Evolutionary conservation across 2,329 filamentous ascomycete genomes (phyloP).

Genomic region (Diaporthe batatas): DNA sequence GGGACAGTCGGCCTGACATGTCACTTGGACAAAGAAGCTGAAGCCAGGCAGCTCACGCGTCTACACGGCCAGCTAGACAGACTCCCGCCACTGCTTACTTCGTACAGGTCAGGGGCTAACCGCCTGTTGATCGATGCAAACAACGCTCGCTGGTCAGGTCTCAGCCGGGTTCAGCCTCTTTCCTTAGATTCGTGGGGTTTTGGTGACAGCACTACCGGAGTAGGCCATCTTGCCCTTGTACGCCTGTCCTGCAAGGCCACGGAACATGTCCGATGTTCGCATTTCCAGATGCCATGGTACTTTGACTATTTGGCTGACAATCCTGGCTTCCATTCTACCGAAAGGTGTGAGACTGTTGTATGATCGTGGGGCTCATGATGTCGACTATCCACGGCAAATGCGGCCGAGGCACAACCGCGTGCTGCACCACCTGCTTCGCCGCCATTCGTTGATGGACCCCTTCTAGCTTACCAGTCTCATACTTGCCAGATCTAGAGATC

Average conservation of each 20-base stretch:
- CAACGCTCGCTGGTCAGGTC: not conserved
- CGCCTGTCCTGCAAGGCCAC: not conserved
- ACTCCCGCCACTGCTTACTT: not conserved
- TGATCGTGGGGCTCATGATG: not conserved
- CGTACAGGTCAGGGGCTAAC: not conserved
- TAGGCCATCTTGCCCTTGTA: not conserved
- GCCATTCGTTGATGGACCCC: not conserved
- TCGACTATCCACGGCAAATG: not conserved
- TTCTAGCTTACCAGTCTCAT: not conserved
- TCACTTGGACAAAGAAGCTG: not conserved
- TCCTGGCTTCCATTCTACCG: not conserved
- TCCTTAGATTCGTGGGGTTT: not conserved
- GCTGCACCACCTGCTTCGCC: not conserved
- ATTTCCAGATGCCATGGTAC: not conserved
- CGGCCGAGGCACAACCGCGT: not conserved
- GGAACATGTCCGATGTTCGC: constrained; percentile 24
- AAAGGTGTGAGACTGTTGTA: not conserved
- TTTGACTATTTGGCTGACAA: not conserved
- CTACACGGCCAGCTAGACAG: not conserved
- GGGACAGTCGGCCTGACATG: not conserved
- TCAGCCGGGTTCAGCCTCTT: not conserved
- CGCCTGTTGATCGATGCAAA: not conserved
- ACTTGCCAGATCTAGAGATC: constrained; percentile 2
- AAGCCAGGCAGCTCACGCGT: not conserved
- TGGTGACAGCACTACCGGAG: not conserved